phyloP scores from a whole-genome alignment of 192 early-diverging fungal genomes.

The Backusella luteola region DNA sequence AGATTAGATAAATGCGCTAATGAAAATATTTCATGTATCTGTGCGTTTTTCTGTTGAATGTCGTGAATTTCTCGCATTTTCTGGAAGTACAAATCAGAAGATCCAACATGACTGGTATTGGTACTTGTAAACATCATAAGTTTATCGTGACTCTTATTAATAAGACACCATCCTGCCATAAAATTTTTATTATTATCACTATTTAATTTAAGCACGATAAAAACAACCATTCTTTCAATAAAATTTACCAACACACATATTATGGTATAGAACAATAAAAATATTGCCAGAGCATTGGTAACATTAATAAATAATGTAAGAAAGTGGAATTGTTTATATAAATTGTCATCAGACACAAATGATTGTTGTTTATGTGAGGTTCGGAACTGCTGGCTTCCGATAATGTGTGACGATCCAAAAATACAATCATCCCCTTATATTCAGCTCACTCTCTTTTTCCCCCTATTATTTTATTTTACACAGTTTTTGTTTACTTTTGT shows the following conservation, averaged over 20 bases:
- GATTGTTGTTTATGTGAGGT: not conserved
- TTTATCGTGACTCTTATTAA: not conserved
- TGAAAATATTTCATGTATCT: not conserved
- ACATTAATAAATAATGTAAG: not conserved
- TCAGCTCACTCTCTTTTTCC: not conserved
- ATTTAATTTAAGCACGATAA: too few relatives aligned
- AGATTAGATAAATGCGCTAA: not conserved
- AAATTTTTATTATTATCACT: too few relatives aligned
- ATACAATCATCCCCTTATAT: not conserved
- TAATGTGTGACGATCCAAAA: conserved; percentile 1
- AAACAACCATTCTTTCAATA: too few relatives aligned
- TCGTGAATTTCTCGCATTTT: not conserved
- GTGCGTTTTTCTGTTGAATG: not conserved
- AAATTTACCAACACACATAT: too few relatives aligned
- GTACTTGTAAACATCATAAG: not conserved
- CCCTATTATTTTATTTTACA: not conserved
- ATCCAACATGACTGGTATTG: not conserved
- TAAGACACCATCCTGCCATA: not conserved
- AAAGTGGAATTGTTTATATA: not conserved
- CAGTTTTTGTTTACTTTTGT: not conserved
- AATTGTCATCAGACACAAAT: not conserved
- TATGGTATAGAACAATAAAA: not conserved
- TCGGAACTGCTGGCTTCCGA: not conserved
- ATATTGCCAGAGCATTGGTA: not conserved
- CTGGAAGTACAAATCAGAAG: not conserved